Evolutionary conservation across 2,329 filamentous ascomycete genomes (phyloP).

Genomic region (Pseudogymnoascus sp.): DNA sequence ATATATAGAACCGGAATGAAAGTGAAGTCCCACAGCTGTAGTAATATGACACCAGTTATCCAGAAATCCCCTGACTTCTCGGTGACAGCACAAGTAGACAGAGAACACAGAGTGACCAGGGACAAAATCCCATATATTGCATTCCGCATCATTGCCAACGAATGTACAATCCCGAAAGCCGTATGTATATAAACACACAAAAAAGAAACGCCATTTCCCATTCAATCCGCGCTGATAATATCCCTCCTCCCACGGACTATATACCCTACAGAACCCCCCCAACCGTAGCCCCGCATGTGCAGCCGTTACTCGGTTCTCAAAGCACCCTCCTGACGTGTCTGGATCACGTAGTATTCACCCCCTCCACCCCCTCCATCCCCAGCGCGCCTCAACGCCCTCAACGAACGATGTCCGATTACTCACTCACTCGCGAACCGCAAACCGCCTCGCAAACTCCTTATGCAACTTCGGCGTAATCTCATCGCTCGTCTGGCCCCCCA

Average conservation of each 20-base stretch:
- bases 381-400: neutral
- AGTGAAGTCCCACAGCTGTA: too few relatives aligned
- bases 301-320: neutral
- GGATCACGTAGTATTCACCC: neutral
- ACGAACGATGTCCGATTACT: neutral
- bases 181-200: neutral
- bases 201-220: neutral
- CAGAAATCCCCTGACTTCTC: too few relatives aligned
- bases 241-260: neutral
- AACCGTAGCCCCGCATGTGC: slow-evolving; percentile 4
- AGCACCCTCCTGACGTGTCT: neutral
- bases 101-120: too few relatives aligned
- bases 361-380: neutral
- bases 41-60: too few relatives aligned
- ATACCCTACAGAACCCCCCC: neutral
- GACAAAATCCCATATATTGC: neutral
- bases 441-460: slow-evolving; percentile 71
- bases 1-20: too few relatives aligned
- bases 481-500: slow-evolving; percentile 82
- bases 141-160: neutral
- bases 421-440: slow-evolving; percentile 34
- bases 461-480: slow-evolving; percentile 92
- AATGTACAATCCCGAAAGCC: neutral
- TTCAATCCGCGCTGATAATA: slow-evolving; percentile 2
- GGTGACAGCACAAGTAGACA: too few relatives aligned